Evolutionary conservation across 2,329 filamentous ascomycete genomes (phyloP).

Genomic region (Colletotrichum aenigma): DNA sequence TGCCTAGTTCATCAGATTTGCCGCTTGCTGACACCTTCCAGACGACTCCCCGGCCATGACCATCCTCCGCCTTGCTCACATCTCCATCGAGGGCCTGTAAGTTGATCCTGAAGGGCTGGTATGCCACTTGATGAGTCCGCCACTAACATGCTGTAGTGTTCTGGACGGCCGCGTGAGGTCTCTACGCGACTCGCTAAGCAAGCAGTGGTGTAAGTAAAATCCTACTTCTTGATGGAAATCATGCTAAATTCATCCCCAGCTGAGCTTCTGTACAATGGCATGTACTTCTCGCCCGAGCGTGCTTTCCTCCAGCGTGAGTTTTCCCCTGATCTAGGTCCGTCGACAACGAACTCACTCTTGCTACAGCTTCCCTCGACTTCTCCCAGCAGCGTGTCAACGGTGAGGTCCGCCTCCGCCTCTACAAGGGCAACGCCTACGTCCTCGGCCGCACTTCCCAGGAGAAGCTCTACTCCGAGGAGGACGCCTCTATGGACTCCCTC

Average conservation of each 20-base stretch:
- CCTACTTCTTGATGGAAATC: no score
- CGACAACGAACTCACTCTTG: neutral
- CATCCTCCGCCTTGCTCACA: slow-evolving; percentile 31
- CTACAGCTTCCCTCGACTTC: slow-evolving; percentile 15
- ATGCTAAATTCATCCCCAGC: no score
- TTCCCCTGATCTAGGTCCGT: rapidly evolving
- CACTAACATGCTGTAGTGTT: slow-evolving; percentile 28
- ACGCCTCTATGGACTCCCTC: slow-evolving; percentile 56
- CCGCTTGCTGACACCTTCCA: neutral
- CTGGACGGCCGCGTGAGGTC: no score
- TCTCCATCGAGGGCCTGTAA: slow-evolving; percentile 57
- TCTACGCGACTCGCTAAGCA: no score
- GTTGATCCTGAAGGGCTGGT: neutral
- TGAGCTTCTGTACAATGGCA: slow-evolving; percentile 47
- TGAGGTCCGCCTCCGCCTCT: slow-evolving; percentile 31
- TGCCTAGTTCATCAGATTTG: neutral
- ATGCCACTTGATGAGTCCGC: neutral
- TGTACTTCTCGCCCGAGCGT: slow-evolving; percentile 54
- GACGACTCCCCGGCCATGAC: slow-evolving; percentile 28
- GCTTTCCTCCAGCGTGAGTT: slow-evolving; percentile 9
- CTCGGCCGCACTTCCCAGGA: slow-evolving; percentile 48
- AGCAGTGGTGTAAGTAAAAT: no score
- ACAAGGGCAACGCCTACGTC: slow-evolving; percentile 49
- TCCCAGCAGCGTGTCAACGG: slow-evolving; percentile 22
- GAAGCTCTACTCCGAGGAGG: slow-evolving; percentile 56